A percentile compares a stretch with the other conserved stretches of the same genome.
Conservation (phyloP, 1,139 yeast genomes). For the Blastobotrys elegans region DNA sequence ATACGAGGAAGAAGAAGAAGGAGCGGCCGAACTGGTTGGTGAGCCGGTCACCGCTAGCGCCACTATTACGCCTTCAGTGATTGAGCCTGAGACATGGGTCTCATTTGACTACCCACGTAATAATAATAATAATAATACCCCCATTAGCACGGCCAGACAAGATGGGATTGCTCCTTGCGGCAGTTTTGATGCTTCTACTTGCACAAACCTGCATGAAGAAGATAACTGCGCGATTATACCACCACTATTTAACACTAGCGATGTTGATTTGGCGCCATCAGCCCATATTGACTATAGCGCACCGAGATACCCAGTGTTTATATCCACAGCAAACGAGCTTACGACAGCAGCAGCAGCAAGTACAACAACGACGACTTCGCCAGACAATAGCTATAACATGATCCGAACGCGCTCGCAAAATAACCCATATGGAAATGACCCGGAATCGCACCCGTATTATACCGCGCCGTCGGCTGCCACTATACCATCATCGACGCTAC, state of each 20-base stretch:
- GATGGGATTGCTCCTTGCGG: no score
- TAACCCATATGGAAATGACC: slow-evolving; percentile 1
- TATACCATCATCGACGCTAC: neutral
- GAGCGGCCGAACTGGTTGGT: neutral
- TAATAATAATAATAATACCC: neutral
- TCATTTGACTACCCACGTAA: slow-evolving; percentile 10
- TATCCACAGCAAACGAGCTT: slow-evolving; percentile 2
- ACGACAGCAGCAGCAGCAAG: neutral
- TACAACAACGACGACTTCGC: no score
- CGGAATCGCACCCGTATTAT: slow-evolving; percentile 13
- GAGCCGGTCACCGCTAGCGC: neutral
- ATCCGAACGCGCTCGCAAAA: slow-evolving; percentile 5
- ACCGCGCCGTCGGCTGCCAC: slow-evolving; percentile 11
- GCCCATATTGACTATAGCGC: slow-evolving; percentile 17
- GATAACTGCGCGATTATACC: no score
- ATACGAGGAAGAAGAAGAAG: neutral
- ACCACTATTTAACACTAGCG: neutral
- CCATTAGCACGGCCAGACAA: no score
- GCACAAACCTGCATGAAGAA: no score
- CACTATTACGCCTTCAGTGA: slow-evolving; percentile 9
- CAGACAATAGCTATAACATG: neutral
- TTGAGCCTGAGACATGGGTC: slow-evolving; percentile 11
- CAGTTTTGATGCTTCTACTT: no score
- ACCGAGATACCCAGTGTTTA: slow-evolving; percentile 18
- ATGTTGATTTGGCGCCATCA: slow-evolving; percentile 6